Conservation (phyloP, 1,284 basidiomycete genomes). For the Cerioporus squamosus region DNA sequence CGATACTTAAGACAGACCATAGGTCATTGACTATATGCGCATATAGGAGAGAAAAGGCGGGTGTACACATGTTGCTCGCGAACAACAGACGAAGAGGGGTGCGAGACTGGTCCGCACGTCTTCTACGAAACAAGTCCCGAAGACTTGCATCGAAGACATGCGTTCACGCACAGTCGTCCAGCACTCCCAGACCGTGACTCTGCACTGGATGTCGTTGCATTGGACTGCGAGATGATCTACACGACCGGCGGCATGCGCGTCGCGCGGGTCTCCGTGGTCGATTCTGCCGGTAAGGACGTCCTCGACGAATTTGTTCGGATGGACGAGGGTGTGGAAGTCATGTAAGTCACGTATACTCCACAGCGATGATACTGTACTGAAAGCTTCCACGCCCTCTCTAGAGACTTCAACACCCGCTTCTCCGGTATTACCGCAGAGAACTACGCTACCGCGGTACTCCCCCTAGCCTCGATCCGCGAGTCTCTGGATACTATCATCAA, state of each 20-base stretch:
- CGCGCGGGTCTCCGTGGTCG: slow-evolving; percentile 86
- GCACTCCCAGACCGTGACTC: slow-evolving; percentile 35
- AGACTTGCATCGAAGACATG: slow-evolving; percentile 73
- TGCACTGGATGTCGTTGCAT: slow-evolving; percentile 73
- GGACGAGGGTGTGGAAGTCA: slow-evolving; percentile 75
- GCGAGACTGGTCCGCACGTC: slow-evolving; percentile 72
- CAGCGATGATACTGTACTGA: background rate
- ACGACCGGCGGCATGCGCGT: slow-evolving; percentile 88
- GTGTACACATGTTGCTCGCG: slow-evolving; percentile 73
- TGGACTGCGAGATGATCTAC: slow-evolving; percentile 95
- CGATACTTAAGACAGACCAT: background rate
- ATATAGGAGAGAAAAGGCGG: slow-evolving; percentile 65
- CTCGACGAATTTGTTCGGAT: slow-evolving; percentile 86
- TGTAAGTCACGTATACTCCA: slow-evolving; percentile 54
- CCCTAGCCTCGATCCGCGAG: slow-evolving; percentile 67
- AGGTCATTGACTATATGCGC: background rate
- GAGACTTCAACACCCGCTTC: slow-evolving; percentile 90
- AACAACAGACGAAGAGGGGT: slow-evolving; percentile 61
- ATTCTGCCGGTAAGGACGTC: slow-evolving; percentile 70
- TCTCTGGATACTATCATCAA: slow-evolving; percentile 75
- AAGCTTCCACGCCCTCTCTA: slow-evolving; percentile 34
- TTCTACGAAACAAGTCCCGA: slow-evolving; percentile 77
- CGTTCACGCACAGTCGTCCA: slow-evolving; percentile 62
- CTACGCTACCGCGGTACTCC: slow-evolving; percentile 58
- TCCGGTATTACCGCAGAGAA: slow-evolving; percentile 79